phyloP scores from a whole-genome alignment of 2,329 filamentous ascomycete species.

The Scedosporium boydii region DNA sequence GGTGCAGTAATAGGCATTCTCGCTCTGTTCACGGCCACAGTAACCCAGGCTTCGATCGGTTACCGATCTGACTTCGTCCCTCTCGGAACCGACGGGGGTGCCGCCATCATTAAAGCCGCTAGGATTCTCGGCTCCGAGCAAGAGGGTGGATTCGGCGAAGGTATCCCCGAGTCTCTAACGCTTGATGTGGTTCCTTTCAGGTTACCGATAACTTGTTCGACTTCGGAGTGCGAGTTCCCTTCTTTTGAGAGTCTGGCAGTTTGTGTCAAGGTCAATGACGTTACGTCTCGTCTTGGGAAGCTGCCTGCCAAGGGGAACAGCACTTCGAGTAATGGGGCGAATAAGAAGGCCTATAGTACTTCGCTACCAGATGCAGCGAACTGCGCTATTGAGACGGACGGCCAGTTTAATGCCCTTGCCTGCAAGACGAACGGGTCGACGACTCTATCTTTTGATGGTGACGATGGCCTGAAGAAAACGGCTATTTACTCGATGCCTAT shows the following conservation, averaged over 20 bases:
- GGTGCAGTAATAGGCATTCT: constrained; percentile 15
- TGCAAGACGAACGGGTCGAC: constrained; percentile 10
- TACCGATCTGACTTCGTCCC: neutral
- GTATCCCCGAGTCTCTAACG: neutral
- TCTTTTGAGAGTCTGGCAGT: constrained; percentile 16
- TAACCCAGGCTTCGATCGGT: constrained; percentile 9
- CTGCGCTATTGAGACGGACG: constrained; percentile 3
- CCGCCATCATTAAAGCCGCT: neutral
- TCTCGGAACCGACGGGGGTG: neutral
- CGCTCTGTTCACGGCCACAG: constrained; percentile 10
- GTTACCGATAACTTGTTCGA: constrained; percentile 2
- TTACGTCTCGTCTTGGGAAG: constrained; percentile 13
- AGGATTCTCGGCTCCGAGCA: neutral
- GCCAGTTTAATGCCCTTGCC: constrained; percentile 4
- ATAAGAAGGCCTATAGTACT: constrained; percentile 1
- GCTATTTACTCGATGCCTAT: constrained; percentile 18
- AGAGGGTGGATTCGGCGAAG: neutral
- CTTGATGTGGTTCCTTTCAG: neutral
- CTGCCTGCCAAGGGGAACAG: constrained; percentile 3
- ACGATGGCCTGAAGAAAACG: constrained; percentile 10
- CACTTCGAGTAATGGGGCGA: neutral
- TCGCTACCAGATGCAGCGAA: constrained; percentile 10
- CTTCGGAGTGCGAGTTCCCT: constrained; percentile 12
- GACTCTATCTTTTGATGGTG: constrained; percentile 13
- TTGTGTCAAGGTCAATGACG: constrained; percentile 15